These are phyloP conservation scores for Leucocoprinus birnbaumii DNA, from an alignment of 768 basidiomycete genomes.

Conservation along the genomic window DNA sequence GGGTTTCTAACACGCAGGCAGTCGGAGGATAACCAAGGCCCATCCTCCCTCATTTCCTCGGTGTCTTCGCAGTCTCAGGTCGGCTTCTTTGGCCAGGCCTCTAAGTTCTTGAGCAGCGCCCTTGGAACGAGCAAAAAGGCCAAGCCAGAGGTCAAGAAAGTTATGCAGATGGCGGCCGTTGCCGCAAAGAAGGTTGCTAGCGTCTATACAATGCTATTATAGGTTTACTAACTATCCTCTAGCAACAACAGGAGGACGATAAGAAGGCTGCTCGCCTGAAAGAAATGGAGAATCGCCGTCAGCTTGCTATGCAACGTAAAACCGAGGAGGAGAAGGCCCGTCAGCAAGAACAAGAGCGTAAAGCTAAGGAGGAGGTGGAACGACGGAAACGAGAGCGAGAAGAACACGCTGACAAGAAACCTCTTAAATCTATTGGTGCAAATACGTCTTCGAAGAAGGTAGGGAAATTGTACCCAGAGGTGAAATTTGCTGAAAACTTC, in stretches of 20 bases:
- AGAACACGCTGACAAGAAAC: slow-evolving; percentile 69
- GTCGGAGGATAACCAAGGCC: slow-evolving; percentile 44
- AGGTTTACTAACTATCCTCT: slow-evolving; percentile 8
- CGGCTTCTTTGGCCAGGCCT: slow-evolving; percentile 71
- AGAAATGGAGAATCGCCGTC: slow-evolving; percentile 83
- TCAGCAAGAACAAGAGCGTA: slow-evolving; percentile 65
- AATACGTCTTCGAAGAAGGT: slow-evolving; percentile 51
- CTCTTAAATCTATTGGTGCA: slow-evolving; percentile 38
- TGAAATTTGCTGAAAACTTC: slow-evolving; percentile 10
- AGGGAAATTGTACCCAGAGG: neutral
- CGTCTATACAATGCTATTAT: neutral
- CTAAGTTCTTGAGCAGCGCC: slow-evolving; percentile 64
- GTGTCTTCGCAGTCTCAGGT: slow-evolving; percentile 45
- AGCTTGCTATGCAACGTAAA: slow-evolving; percentile 66
- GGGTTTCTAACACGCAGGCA: slow-evolving; percentile 19
- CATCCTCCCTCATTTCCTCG: slow-evolving; percentile 52
- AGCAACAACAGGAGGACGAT: slow-evolving; percentile 91
- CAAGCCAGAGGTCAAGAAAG: slow-evolving; percentile 76
- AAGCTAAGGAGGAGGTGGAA: slow-evolving; percentile 70
- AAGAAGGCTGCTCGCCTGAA: slow-evolving; percentile 72
- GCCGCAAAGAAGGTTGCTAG: slow-evolving; percentile 75
- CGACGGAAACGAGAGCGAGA: slow-evolving; percentile 81
- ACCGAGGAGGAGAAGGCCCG: slow-evolving; percentile 73
- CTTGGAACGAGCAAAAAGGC: slow-evolving; percentile 69
- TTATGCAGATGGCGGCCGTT: slow-evolving; percentile 73